A percentile compares a stretch with the other conserved stretches of the same genome.
Conservation (phyloP, 1,139 yeast species). For the Kodamaea sp. region DNA sequence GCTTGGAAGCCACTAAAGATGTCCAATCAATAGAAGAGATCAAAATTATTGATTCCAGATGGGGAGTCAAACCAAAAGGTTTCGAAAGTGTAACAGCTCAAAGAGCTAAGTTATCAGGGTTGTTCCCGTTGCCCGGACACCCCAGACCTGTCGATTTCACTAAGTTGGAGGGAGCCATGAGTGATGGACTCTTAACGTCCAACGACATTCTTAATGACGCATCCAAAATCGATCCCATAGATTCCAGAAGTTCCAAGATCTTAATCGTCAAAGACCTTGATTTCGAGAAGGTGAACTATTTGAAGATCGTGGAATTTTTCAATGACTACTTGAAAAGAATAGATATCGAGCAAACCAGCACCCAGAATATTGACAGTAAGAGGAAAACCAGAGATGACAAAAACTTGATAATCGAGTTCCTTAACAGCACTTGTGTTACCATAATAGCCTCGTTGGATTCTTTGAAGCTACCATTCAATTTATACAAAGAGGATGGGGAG, state of each 20-base stretch:
- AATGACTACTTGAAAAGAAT: conserved; percentile 41
- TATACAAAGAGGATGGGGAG: conserved; percentile 20
- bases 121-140: conserved; percentile 76
- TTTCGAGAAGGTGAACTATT: conserved; percentile 39
- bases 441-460: conserved; percentile 49
- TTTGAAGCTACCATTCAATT: conserved; percentile 32
- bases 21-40: conserved; percentile 29
- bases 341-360: conserved; percentile 32
- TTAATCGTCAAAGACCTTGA: conserved; percentile 50
- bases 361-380: conserved; percentile 34
- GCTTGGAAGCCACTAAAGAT: conserved; percentile 23
- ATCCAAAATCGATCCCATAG: conserved; percentile 51
- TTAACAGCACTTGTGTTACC: conserved; percentile 60
- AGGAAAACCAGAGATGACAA: conserved; percentile 38
- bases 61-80: conserved; percentile 79
- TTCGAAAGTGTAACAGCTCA: conserved; percentile 78
- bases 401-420: conserved; percentile 52
- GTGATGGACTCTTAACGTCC: conserved; percentile 41
- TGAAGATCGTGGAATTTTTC: conserved; percentile 45
- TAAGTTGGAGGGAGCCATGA: conserved; percentile 51
- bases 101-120: conserved; percentile 78
- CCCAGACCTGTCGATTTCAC: conserved; percentile 59
- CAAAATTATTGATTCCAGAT: conserved; percentile 51
- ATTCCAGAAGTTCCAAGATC: conserved; percentile 53
- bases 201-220: conserved; percentile 38